Percentiles rank a stretch among this genome's conserved stretches.
These are phyloP conservation scores for Neoarthrinium moseri DNA, from an alignment of 2,329 filamentous ascomycete genomes.

Conservation along the genomic window DNA sequence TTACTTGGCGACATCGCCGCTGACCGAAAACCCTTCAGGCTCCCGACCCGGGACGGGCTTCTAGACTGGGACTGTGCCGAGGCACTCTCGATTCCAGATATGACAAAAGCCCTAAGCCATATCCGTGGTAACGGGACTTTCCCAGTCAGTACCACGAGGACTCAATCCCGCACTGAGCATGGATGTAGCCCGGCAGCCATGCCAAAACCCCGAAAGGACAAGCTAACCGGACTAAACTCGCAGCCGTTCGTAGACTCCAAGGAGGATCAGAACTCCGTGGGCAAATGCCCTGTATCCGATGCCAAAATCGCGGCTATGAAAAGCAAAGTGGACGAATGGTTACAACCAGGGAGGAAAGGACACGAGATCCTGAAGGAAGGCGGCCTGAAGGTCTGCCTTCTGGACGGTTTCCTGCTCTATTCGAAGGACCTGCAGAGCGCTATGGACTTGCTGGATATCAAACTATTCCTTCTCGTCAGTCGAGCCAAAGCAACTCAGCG, in stretches of 20 bases:
- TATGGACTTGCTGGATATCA: conserved; percentile 66
- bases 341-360: conserved; percentile 42
- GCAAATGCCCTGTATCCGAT: conserved; percentile 50
- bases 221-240: conserved; percentile 6
- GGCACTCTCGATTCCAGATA: conserved; percentile 68
- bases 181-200: conserved; percentile 12
- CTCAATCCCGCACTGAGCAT: conserved; percentile 20
- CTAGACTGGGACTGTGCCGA: conserved; percentile 91
- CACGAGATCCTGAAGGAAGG: conserved; percentile 29
- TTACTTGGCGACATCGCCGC: not conserved
- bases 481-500: conserved; percentile 63
- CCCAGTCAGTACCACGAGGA: conserved; percentile 46
- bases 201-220: not conserved
- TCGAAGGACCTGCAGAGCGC: conserved; percentile 54
- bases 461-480: conserved; percentile 73
- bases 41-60: conserved; percentile 59
- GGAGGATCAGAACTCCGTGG: conserved; percentile 63
- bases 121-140: conserved; percentile 68
- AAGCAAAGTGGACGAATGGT: conserved; percentile 45
- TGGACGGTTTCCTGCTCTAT: conserved; percentile 90
- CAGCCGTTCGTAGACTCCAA: conserved; percentile 52
- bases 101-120: conserved; percentile 66
- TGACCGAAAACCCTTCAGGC: conserved; percentile 33
- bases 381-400: conserved; percentile 60
- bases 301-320: conserved; percentile 45